Base-by-base conservation (phyloP, 768 basidiomycete species). In the Trametopsis cervina region DNA sequence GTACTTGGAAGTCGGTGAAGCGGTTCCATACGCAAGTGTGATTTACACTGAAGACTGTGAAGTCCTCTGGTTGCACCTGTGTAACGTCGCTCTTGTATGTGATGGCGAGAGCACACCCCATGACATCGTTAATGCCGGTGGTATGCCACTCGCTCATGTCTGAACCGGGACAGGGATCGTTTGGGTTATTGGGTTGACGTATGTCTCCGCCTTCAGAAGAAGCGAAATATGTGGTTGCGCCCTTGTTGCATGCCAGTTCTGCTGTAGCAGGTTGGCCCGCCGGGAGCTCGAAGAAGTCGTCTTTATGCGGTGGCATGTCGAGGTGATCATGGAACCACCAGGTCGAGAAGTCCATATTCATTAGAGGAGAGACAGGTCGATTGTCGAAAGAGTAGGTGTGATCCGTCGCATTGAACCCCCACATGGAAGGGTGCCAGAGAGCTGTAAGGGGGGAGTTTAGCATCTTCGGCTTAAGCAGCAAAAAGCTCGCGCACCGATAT, bases 1-100 rank as follows among this genome's bases (percentile, higher is more conserved):
- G 88, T 4, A 89, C 82, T 40, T 73, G 58, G 54, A 89, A 89
- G 42, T 79, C 76, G 4, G 82, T 88, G 60, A 78, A 77, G 17
- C 83, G 70, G 20, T 67, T 74, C 81, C 81, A 89, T 0, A 86
- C 85, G 53, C 85, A 87, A 0, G 78, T 82, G 41, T 83, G 81
- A 58, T 88, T 87, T 11, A 86, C 75, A 48, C 79, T 83, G 62
- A 89, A 88, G 10, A 89, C 68, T 0, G 79, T 74, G 57, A 89
- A 82, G 64, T 88, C 84, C 38, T 72, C 75, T 0, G 85, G 85
- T 56, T 79, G 63, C 5, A 89, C 74, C 0, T 72, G 54, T 0
- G 60, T 65, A 1, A 71, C 76, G 54, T 88, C 69, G 53, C 64
- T 75, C 61, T 85, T 81, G 68, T 91, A 89, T n/a, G 83, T 76